phyloP scores from a whole-genome alignment of 129 eudicot species.

The Pulicaria dysenterica region DNA sequence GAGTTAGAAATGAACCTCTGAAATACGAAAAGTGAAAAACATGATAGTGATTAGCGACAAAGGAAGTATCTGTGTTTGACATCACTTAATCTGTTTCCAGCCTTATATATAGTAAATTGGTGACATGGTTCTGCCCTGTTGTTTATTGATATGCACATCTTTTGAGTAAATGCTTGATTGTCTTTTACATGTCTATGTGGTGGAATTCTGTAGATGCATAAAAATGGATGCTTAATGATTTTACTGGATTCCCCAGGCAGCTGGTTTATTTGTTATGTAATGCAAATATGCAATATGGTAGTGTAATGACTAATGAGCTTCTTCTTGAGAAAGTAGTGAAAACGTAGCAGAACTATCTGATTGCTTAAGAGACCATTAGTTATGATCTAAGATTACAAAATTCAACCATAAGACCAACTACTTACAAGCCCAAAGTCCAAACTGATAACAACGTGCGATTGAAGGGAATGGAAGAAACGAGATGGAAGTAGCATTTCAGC shows the following conservation, averaged over 20 bases:
- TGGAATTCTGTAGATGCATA: background rate
- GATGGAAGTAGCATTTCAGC: background rate
- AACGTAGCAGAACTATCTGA: background rate
- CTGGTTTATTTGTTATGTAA: background rate
- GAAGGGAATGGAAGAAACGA: background rate
- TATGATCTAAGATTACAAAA: background rate
- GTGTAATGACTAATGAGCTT: background rate
- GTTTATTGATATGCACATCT: background rate
- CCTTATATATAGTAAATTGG: background rate
- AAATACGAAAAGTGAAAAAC: background rate
- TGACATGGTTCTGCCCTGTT: background rate
- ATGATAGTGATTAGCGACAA: background rate
- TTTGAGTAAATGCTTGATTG: background rate
- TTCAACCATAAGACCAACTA: background rate
- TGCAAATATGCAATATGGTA: background rate
- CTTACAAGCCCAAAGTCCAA: background rate
- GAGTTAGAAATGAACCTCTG: background rate
- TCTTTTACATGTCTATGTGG: background rate
- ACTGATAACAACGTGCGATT: background rate
- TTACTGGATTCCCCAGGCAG: slow-evolving; percentile 5
- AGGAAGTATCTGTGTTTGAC: slow-evolving; percentile 1
- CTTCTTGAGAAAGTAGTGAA: slow-evolving; percentile 9
- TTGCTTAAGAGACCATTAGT: background rate
- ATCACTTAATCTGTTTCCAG: background rate
- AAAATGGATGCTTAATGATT: background rate